Evolutionary conservation across 2,329 filamentous ascomycete genomes (phyloP).

Genomic region (Colletotrichum tofieldiae): DNA sequence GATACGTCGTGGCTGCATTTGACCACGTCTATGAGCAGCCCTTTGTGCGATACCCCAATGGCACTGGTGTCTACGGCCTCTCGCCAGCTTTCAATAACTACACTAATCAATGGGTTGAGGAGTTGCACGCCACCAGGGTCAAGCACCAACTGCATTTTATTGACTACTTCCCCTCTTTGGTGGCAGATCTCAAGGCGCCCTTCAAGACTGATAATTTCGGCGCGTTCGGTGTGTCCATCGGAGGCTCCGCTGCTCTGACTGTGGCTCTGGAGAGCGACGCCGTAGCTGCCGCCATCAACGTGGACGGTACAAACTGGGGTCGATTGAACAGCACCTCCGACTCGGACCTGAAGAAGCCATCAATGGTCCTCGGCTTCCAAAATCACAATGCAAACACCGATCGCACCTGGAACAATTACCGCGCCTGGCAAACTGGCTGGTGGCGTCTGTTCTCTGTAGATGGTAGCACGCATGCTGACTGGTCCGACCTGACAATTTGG

Average conservation of each 20-base stretch:
- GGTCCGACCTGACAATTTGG: conserved; percentile 37
- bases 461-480: conserved; percentile 36
- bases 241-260: conserved; percentile 45
- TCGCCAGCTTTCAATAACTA: conserved; percentile 29
- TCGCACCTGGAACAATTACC: conserved; percentile 33
- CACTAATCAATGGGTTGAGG: conserved; percentile 11
- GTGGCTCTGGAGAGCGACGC: conserved; percentile 37
- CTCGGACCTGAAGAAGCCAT: conserved; percentile 45
- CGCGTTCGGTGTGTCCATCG: conserved; percentile 46
- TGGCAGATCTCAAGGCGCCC: conserved; percentile 35
- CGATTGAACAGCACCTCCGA: conserved; percentile 34
- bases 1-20: conserved; percentile 48
- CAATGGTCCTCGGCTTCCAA: conserved; percentile 45
- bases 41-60: conserved; percentile 49
- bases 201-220: conserved; percentile 44
- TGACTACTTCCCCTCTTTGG: conserved; percentile 41
- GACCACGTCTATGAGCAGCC: conserved; percentile 51
- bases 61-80: conserved; percentile 47
- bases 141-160: conserved; percentile 46
- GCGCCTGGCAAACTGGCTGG: conserved; percentile 38
- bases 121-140: conserved; percentile 44
- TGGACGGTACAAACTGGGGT: conserved; percentile 44
- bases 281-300: conserved; percentile 45
- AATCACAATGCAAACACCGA: conserved; percentile 41
- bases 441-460: conserved; percentile 37